Base-by-base conservation (phyloP, 345 rosid species). In the Dovyalis caffra region DNA sequence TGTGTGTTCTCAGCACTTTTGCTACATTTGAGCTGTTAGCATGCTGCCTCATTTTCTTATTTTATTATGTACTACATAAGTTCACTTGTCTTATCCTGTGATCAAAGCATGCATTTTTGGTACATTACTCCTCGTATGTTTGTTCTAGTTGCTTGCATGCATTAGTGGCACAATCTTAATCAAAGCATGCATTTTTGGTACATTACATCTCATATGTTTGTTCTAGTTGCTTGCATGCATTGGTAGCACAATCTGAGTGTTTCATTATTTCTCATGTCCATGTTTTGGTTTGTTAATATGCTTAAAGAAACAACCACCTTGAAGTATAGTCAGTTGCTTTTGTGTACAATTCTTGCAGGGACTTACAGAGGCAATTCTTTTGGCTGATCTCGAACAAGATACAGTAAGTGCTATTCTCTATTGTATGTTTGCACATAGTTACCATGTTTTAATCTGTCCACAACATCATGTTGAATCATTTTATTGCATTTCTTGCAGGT, bases 371-470 rank as follows among this genome's bases (percentile, higher is more conserved):
- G 98, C 94, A 68, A 80, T 93, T 77, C 63, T 95, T 70, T 79
- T 93, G 82, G 87, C 98, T 74, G 99, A 95, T 83, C 79, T 95
- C 66, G 98, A 93, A 58, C 88, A 82, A 72, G 88, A 93, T 82
- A 91, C 99, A 37, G 98, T 90, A 81, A 87, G 81, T 64, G 23
- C 67, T 72, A 14, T 26, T 53, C 53, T 25, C 38, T 80, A 75
- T 57, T 34, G 33, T 63, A 32, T 29, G 21, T 31, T 29, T 68
- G 10, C 58, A 9, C 60, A 18, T 67, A 33, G 8, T 29, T 37
- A 33, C 64, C 60, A 29, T 74, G 45, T 68, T 34, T 60, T 49
- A 65, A 65, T 31, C 61, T 45, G 47, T 20, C 34, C 40, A 33
- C 34, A 45, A 11, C 14, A 31, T 34, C 15, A 3, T 7, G 51